Base-by-base conservation (phyloP, 2,329 filamentous ascomycete species). In the Fusarium sp. region DNA sequence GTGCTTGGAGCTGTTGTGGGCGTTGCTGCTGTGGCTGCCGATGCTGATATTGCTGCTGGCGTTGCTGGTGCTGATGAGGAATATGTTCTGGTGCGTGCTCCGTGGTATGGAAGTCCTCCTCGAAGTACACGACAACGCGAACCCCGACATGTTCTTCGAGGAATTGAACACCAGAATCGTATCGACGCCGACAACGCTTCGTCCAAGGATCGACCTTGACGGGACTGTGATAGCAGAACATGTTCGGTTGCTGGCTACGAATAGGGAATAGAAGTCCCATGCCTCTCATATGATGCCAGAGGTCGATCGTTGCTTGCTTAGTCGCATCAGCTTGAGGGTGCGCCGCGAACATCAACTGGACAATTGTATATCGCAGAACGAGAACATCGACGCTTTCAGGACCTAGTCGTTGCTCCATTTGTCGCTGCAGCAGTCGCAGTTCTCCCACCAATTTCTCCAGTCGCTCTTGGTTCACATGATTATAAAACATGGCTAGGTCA, bases 161-260 rank as follows among this genome's bases (percentile, higher is more conserved):
- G 33, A 85, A 80, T 44, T 80, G 76, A 14, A 82, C 78, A 7
- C 81, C 80, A 7, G 80, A 76, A 20, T 84, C 82, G 72, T 86
- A 86, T 57, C 82, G 80, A 54, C 84, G 81, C 31, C 81, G 80
- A 63, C 84, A 85, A 63, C 84, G 80, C 72, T 83, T 85, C 20
- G 82, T 83, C 82, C 81, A 84, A 5, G 84, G 84, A n/a, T 83
- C 81, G 12, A 84, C 81, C 73, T 84, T 85, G 72, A 86, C 78
- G 1, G 82, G 81, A 63, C 84, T 84, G 63, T 86, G 84, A 60
- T 84, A 85, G 72, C 84, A 86, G 69, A 80, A 85, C 7, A 80
- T 77, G 57, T 84, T 83, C 9, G 82, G 79, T 33, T 82, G 81
- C 10, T 82, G 74, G 58, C 83, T 82, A 24, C 82, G 81, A 38